These are phyloP conservation scores for Elongisporangium prolatum DNA, from an alignment of 352 stramenopile species.

Conservation along the genomic window DNA sequence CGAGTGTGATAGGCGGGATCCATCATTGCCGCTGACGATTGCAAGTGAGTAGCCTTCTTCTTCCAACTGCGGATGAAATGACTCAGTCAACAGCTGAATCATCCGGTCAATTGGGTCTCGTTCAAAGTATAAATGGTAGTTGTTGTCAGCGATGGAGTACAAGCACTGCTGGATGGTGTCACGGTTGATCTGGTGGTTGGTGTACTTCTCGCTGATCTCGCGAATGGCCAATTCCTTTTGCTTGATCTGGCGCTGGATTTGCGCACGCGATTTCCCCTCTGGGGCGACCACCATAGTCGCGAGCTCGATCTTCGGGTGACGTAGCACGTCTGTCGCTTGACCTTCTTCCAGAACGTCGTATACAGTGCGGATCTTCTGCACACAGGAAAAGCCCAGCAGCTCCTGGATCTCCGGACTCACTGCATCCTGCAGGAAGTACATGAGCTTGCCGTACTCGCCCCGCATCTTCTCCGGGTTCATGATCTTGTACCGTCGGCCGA, in stretches of 20 bases:
- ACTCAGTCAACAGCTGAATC: conserved; percentile 83
- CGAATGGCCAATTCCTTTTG: conserved; percentile 90
- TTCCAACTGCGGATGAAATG: conserved; percentile 84
- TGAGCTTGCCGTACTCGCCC: conserved; percentile 95
- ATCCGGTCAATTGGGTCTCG: conserved; percentile 95
- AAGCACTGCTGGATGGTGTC: conserved; percentile 94
- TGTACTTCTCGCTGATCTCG: conserved; percentile 79
- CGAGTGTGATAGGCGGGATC: conserved; percentile 92
- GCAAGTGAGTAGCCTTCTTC: conserved; percentile 82
- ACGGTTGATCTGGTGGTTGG: conserved; percentile 33
- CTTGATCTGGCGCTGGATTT: conserved; percentile 93
- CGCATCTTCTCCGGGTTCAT: conserved; percentile 99
- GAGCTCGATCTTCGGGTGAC: conserved; percentile 85
- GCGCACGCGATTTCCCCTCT: conserved; percentile 77
- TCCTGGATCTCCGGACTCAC: conserved; percentile 79
- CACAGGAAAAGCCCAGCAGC: conserved; percentile 81
- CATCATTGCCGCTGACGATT: conserved; percentile 91
- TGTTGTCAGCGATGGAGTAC: conserved; percentile 96
- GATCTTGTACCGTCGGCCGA: conserved; percentile 96
- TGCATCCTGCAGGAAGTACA: conserved; percentile 92
- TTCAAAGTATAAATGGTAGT: conserved; percentile 97
- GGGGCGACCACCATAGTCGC: conserved; percentile 95
- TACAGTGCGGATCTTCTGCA: conserved; percentile 86
- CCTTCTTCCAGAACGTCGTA: conserved; percentile 82
- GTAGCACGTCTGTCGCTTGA: conserved; percentile 69